Conservation (phyloP, 441 rosid genomes). For the Melastoma candidum region DNA sequence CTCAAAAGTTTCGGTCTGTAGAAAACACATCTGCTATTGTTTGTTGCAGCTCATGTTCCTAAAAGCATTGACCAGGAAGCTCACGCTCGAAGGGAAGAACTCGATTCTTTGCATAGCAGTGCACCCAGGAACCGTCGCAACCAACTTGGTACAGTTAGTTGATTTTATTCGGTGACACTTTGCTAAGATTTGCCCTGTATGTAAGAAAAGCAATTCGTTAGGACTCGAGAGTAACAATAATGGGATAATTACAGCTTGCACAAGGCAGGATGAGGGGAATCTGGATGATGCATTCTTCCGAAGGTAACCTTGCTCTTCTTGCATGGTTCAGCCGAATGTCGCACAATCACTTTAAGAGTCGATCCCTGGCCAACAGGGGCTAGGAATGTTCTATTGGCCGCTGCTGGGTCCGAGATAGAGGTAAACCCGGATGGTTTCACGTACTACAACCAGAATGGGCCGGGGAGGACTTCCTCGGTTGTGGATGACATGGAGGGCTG, state of each 20-base stretch:
- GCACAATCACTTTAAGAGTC: not conserved
- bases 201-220: not conserved
- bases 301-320: not conserved
- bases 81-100: not conserved
- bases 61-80: not conserved
- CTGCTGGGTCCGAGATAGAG: not conserved
- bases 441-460: conserved; percentile 2
- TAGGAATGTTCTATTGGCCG: conserved; percentile 1
- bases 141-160: conserved; percentile 4
- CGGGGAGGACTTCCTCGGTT: conserved; percentile 2
- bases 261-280: conserved; percentile 6
- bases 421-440: not conserved
- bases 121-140: conserved; percentile 1
- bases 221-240: not conserved
- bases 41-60: conserved; percentile 1
- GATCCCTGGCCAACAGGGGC: not conserved
- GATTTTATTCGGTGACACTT: not conserved
- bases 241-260: not conserved
- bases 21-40: not conserved
- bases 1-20: not conserved
- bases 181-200: not conserved
- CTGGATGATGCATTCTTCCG: conserved; percentile 2
- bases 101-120: conserved; percentile 2
- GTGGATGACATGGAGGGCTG: not conserved
- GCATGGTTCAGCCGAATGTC: not conserved